Percentiles rank a stretch among this genome's conserved stretches.
phyloP scores from a whole-genome alignment of 2,329 filamentous ascomycete species.

The Didymella glomerata region DNA sequence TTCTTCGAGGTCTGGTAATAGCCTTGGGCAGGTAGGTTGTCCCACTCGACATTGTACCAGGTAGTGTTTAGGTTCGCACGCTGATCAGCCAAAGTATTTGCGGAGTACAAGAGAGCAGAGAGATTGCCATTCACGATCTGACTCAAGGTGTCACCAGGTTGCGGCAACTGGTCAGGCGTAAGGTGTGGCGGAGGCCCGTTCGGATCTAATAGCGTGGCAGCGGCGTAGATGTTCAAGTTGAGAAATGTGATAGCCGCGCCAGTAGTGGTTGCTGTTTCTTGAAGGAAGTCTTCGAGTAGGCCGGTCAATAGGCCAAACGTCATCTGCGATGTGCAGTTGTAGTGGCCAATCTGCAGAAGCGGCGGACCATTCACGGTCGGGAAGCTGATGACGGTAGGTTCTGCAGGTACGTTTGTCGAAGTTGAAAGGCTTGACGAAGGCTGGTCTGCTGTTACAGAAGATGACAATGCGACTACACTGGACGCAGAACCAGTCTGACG shows the following conservation, averaged over 20 bases:
- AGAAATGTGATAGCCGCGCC: conserved; percentile 63
- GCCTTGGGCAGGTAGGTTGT: conserved; percentile 57
- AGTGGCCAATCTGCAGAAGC: conserved; percentile 60
- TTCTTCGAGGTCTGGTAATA: conserved; percentile 61
- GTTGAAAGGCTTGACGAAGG: not conserved
- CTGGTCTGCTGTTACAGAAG: not conserved
- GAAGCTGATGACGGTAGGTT: conserved; percentile 28
- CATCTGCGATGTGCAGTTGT: conserved; percentile 62
- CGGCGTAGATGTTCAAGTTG: conserved; percentile 67
- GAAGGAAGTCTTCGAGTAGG: conserved; percentile 63
- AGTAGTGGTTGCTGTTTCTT: conserved; percentile 62
- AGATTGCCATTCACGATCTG: conserved; percentile 59
- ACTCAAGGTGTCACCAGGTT: conserved; percentile 55
- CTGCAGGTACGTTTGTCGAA: conserved; percentile 20
- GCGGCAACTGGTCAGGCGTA: conserved; percentile 56
- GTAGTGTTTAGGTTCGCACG: conserved; percentile 65
- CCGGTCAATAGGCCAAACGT: conserved; percentile 60
- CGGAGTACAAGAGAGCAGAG: conserved; percentile 63
- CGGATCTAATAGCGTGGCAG: conserved; percentile 51
- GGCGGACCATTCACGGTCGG: conserved; percentile 37
- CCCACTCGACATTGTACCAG: conserved; percentile 60
- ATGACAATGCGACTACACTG: not conserved
- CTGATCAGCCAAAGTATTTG: conserved; percentile 58
- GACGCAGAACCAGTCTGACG: conserved; percentile 3
- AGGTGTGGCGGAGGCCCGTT: conserved; percentile 54